phyloP scores from a whole-genome alignment of 345 rosid species.

The Hibiscus tridactylites region DNA sequence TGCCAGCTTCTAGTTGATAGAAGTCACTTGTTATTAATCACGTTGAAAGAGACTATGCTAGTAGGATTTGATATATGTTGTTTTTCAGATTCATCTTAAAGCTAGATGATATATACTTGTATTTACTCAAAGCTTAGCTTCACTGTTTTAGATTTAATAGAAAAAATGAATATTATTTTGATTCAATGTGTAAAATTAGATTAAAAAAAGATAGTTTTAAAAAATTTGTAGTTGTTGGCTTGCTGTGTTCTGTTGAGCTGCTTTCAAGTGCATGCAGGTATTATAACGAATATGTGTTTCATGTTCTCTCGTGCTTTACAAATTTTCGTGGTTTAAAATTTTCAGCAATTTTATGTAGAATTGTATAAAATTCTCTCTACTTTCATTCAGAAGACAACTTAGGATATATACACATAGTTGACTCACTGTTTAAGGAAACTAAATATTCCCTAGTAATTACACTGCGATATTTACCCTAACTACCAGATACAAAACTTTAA shows the following conservation, averaged over 20 bases:
- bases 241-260: slow-evolving; percentile 8
- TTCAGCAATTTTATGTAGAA: background rate
- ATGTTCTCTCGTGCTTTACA: background rate
- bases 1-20: background rate
- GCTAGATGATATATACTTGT: background rate
- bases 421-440: too few species aligned
- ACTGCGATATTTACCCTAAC: too few species aligned
- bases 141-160: background rate
- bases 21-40: background rate
- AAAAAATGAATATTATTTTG: background rate
- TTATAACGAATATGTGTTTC: background rate
- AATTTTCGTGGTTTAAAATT: background rate
- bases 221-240: background rate
- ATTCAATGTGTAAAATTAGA: background rate
- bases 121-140: background rate
- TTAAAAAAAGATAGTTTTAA: too few species aligned
- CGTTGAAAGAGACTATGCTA: background rate
- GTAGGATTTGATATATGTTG: background rate
- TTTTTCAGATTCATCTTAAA: background rate
- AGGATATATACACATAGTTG: too few species aligned
- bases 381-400: too few species aligned
- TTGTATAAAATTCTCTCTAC: too few species aligned
- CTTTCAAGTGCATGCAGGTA: background rate
- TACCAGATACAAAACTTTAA: too few species aligned
- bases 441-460: too few species aligned